Evolutionary conservation across 495 filamentous ascomycete species (phyloP).

Genomic region (Annulohypoxylon maeteangense): DNA sequence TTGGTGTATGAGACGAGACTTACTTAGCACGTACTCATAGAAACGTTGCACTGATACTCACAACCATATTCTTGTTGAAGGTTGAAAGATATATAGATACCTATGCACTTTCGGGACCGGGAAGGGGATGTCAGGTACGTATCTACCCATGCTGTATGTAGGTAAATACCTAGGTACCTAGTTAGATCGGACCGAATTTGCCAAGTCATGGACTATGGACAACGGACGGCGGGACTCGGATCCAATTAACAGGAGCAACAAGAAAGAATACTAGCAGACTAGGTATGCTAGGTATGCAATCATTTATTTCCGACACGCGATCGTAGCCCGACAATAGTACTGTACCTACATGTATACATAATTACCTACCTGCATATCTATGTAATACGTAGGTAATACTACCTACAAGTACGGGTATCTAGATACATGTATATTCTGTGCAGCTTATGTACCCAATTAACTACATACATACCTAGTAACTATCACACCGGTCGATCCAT

Average conservation of each 20-base stretch:
- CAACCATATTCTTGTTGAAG: background rate
- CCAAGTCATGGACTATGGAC: constrained; percentile 26
- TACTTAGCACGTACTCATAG: background rate
- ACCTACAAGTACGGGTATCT: no score
- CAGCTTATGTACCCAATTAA: no score
- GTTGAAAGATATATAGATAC: background rate
- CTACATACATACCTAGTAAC: no score
- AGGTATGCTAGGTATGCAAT: background rate
- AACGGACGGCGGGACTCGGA: background rate
- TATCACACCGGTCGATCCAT: no score
- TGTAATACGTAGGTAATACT: no score
- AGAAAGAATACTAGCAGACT: background rate
- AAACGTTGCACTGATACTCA: constrained; percentile 5
- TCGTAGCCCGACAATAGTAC: background rate
- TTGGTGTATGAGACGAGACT: background rate
- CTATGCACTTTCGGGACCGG: background rate
- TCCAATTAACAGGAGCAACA: background rate
- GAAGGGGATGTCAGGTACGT: background rate
- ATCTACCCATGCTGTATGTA: no score
- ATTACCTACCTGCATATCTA: no score
- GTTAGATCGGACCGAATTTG: constrained; percentile 38
- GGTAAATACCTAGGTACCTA: background rate
- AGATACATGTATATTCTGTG: no score
- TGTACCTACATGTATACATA: no score
- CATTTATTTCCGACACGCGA: background rate